Base-by-base conservation (phyloP, 1,139 yeast species). In the Taphrina deformans region DNA sequence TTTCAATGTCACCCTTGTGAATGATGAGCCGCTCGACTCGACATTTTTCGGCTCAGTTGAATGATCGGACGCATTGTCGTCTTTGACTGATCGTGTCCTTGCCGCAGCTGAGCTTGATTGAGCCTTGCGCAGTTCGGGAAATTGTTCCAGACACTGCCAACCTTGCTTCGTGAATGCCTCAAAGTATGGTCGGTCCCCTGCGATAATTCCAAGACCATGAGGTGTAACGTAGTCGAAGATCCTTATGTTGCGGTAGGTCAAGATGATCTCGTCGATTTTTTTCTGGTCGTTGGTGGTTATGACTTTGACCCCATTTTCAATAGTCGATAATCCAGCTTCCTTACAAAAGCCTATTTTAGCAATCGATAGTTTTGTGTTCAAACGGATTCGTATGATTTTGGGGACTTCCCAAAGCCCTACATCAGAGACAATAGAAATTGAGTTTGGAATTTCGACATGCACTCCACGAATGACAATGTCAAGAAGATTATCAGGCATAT, bases 381-480 rank as follows among this genome's bases (percentile, higher is more conserved):
- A 41, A 7, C 55, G 31, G 6, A 59, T 51, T 2, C 40, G 24
- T 3, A 59, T 26, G 3, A 51, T 26, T 12, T 38, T 31, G 10
- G 48, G 41, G 18, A 23, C 24, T 23, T 59, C 63, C 63, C 63
- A 59, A 3, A 23, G 9, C n/a, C n/a, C 12, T n/a, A 40, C 38
- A 27, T 59, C 56, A n/a, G 48, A 16, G 10, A 50, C 24, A 26
- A 35, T 16, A 6, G 18, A 27, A 10, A 29, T 16, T 3, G 50
- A 24, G 4, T 35, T 26, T 14, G 63, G 63, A 18, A 59, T 9
- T 3, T 48, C 56, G 5, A 59, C 63, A 38, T 24, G 27, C 31
- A 59, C 44, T 2, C 63, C 63, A 14, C 63, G 56, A 10, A 59
- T 44, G 14, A 59, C 56, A 14, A 59, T 44, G 27, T 59, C 63